Base-by-base conservation (phyloP, 2,329 filamentous ascomycete genomes). In the Colletotrichum gloeosporioides region DNA sequence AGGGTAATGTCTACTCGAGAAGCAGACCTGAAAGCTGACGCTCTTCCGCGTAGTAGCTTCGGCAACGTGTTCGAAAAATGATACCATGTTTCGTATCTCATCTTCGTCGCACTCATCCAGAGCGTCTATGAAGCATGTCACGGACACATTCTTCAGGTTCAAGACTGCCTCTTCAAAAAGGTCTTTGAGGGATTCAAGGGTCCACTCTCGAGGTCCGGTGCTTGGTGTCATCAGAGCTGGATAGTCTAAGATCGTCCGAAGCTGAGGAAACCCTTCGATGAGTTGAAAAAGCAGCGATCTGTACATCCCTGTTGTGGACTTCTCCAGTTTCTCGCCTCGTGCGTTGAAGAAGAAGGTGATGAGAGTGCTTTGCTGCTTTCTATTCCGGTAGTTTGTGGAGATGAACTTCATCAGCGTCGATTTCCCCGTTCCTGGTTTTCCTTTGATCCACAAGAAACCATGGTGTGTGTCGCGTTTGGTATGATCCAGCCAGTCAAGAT, bases 1-100 rank as follows among this genome's bases (percentile, higher is more conserved):
- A 2, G 73, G 73, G 9, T 76, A 76, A 16, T 65, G 73, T 2
- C 73, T 57, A 16, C 73, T 76, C 2, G 69, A 76, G 31, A 76
- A 69, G 25, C 73, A 76, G 31, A 76, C 29, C 1, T 75, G 79
- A 0, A 90, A 78, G 3, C 13, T 13, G 0, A 69, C 57, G 0
- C 8, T n/a, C 5, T 6, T 57, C 3, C 4, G 7, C 2, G 68
- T 36, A 0, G 73, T 36, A 16, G 53, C 15, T 29, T 76, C 32
- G 16, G 25, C 27, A 12, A 76, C 4, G 4, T 59, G 25, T 8
- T 72, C 63, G 10, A 76, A 72, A 2, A 64, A 76, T 0, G 25
- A n/a, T 4, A 73, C 53, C 73, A 73, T 76, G 3, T 73, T 16
- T 9, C 53, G 63, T 2, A 69, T 55, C 4, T 73, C 25, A 6